phyloP scores from a whole-genome alignment of 331 rosid genomes.

The Malus hybrid region DNA sequence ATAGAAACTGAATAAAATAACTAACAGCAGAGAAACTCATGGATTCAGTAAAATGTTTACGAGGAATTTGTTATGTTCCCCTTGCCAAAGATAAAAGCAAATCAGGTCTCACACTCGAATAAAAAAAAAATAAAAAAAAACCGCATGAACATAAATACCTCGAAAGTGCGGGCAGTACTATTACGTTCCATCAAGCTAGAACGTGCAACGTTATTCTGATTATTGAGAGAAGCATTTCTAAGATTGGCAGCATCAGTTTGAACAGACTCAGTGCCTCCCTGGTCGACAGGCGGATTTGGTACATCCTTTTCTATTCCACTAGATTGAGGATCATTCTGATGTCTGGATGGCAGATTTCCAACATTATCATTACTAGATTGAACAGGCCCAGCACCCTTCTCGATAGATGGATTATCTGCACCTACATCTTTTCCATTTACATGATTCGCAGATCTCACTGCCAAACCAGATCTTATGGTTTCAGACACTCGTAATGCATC shows the following conservation, averaged over 20 bases:
- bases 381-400: slow-evolving; percentile 21
- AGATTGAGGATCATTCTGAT: slow-evolving; percentile 24
- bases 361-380: slow-evolving; percentile 23
- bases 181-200: slow-evolving; percentile 54
- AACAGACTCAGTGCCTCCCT: neutral
- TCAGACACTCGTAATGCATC: slow-evolving; percentile 45
- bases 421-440: slow-evolving; percentile 9
- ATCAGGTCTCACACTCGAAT: no score
- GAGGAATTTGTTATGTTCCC: neutral
- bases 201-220: slow-evolving; percentile 16
- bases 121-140: neutral
- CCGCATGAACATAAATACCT: slow-evolving; percentile 36
- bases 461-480: slow-evolving; percentile 33
- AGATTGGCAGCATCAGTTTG: neutral
- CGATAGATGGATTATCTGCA: slow-evolving; percentile 21
- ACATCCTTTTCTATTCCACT: slow-evolving; percentile 1
- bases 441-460: slow-evolving; percentile 9
- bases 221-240: neutral
- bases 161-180: slow-evolving; percentile 37
- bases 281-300: neutral
- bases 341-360: slow-evolving; percentile 20
- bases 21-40: neutral
- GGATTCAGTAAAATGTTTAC: neutral
- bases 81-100: neutral
- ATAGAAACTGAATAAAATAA: neutral